A percentile compares a stretch with the other conserved stretches of the same genome.
Conservation (phyloP, 2,329 filamentous ascomycete species). For the Fusarium duplospermum region DNA sequence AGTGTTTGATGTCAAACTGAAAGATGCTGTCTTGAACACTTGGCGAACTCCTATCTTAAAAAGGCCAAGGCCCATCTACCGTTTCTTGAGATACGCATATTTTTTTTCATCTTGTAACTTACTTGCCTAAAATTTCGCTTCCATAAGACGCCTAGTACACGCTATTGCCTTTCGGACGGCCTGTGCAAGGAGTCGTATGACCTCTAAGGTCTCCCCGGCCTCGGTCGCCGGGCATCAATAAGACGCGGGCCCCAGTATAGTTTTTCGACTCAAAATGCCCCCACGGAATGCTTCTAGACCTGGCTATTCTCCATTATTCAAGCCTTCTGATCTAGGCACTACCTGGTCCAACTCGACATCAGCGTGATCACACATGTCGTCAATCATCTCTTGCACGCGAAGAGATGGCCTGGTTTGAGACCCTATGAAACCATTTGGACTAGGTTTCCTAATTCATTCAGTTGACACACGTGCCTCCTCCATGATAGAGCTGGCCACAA, state of each 20-base stretch:
- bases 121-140: too few species aligned
- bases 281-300: neutral
- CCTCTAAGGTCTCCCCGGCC: neutral
- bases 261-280: neutral
- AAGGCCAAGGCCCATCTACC: neutral
- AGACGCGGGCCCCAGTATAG: neutral
- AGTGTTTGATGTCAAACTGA: neutral
- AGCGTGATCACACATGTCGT: neutral
- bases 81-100: neutral
- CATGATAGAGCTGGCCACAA: too few species aligned
- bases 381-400: too few species aligned
- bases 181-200: neutral
- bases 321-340: neutral
- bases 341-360: neutral
- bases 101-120: neutral
- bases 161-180: neutral
- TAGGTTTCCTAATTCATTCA: too few species aligned
- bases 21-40: neutral
- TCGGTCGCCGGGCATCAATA: neutral
- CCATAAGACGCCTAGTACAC: neutral
- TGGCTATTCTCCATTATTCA: neutral
- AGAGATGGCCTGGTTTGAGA: too few species aligned
- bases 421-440: accelerated
- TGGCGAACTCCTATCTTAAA: neutral
- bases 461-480: too few species aligned